Evolutionary conservation across 2,329 filamentous ascomycete species (phyloP), one percentile per base, ranked within the genome.

Genomic region (Fusarium sp.): DNA sequence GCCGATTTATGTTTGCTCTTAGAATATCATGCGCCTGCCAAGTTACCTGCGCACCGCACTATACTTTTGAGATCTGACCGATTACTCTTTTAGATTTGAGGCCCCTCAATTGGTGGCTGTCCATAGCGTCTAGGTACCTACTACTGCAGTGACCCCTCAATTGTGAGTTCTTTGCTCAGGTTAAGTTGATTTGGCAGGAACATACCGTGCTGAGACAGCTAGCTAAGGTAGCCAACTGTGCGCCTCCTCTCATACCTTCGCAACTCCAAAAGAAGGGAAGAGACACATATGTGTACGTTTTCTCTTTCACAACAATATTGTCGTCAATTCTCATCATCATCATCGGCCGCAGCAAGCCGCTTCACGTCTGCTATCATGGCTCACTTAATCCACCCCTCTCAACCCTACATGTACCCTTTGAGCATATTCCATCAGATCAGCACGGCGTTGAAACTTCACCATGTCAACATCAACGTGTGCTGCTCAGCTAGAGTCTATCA

Each of bases 341-440:
- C 20, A 54, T 40, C 33, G 27, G 45, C 23, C 46, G 48, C 52
- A 50, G 56, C 49, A 52, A 32, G 47, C 32, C 35, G 27, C 37
- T 41, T 39, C 51, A 33, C 10, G 14, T 33, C 14, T 33, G 14
- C 30, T 7, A 5, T 23, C 43, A 19, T 58, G 25, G 27, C 54
- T 50, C 60, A 68, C 65, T 54, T 48, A 57, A 37, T 39, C 37
- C 35, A 68, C 61, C 49, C 50, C 50, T 56, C 53, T 54, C 44
- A 30, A 50, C 32, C 25, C 27, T 60, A 40, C 27, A 22, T n/a
- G 40, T 30, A 46, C 41, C 32, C 60, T 14, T 37, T 33, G 23
- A 41, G 27, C 40, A 54, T 46, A 57, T 52, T 33, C 48, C 43
- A 57, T 52, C 53, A 57, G 59, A 49, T 53, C 51, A 63, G 43